Percentiles rank a stretch among this genome's conserved stretches.
These are phyloP conservation scores for Pyrenophora tritici-repentis DNA, from an alignment of 2,329 filamentous ascomycete species.

Conservation along the genomic window DNA sequence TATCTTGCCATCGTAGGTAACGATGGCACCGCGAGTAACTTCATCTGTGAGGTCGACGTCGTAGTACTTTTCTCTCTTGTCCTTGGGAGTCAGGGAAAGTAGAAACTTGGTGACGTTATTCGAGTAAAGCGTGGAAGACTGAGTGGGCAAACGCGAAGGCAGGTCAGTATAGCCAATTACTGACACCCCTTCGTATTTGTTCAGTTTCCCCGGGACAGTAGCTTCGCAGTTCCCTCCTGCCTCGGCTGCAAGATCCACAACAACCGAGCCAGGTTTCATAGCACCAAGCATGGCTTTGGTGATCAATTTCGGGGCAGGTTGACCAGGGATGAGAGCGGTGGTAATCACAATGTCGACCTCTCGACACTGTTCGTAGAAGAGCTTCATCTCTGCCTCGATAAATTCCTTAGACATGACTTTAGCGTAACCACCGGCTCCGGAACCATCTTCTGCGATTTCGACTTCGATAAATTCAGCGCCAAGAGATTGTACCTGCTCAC, in stretches of 20 bases:
- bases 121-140: conserved; percentile 87
- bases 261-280: conserved; percentile 88
- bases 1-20: conserved; percentile 77
- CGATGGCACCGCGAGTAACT: conserved; percentile 83
- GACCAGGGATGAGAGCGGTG: conserved; percentile 87
- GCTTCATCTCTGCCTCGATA: conserved; percentile 88
- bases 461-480: conserved; percentile 91
- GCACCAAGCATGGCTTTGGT: conserved; percentile 78
- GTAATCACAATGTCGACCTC: conserved; percentile 94
- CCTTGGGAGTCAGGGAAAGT: conserved; percentile 77
- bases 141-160: conserved; percentile 82
- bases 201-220: conserved; percentile 73
- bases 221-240: conserved; percentile 87
- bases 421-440: conserved; percentile 83
- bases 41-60: conserved; percentile 82
- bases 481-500: conserved; percentile 87
- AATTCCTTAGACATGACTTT: conserved; percentile 96
- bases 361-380: conserved; percentile 83
- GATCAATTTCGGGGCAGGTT: conserved; percentile 80
- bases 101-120: conserved; percentile 93
- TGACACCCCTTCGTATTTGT: conserved; percentile 76
- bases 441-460: conserved; percentile 80
- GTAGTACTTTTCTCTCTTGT: conserved; percentile 78
- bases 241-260: conserved; percentile 87
- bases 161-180: conserved; percentile 90